Conservation (phyloP, 2,329 filamentous ascomycete species). For the Hymenoscyphus salicellus region DNA sequence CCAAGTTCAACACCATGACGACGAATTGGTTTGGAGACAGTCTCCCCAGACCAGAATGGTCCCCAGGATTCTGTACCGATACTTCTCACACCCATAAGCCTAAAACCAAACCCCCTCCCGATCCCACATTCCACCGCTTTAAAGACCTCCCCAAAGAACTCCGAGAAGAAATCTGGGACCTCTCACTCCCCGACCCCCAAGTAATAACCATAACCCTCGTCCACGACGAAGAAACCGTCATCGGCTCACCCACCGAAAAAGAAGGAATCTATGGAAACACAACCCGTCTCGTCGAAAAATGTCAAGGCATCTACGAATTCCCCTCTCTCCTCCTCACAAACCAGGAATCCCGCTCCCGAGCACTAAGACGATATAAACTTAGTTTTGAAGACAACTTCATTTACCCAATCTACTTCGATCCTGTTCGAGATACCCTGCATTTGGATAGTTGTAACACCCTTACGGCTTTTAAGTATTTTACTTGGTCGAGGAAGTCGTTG, state of each 20-base stretch:
- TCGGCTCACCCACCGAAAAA: background rate
- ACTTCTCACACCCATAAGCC: background rate
- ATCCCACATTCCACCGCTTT: background rate
- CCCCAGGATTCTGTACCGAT: background rate
- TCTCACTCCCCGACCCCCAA: background rate
- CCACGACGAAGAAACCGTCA: conserved; percentile 1
- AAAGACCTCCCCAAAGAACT: conserved; percentile 3
- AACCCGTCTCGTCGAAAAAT: background rate
- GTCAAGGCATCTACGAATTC: conserved; percentile 1
- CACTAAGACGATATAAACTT: conserved; percentile 6
- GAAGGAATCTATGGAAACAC: background rate
- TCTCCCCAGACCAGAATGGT: background rate
- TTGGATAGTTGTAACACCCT: conserved; percentile 1
- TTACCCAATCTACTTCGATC: background rate
- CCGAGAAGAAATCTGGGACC: background rate
- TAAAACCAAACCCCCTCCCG: background rate
- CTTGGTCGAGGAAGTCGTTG: background rate
- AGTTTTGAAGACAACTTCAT: conserved; percentile 8
- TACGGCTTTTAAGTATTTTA: background rate
- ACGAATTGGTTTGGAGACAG: background rate
- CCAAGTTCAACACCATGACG: background rate
- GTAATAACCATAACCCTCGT: conserved; percentile 4
- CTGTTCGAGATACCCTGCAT: background rate
- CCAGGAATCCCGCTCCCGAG: conserved; percentile 11
- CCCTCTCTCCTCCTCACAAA: conserved; percentile 10